Evolutionary conservation across 495 filamentous ascomycete genomes (phyloP).

Genomic region (Penicillium fimorum): DNA sequence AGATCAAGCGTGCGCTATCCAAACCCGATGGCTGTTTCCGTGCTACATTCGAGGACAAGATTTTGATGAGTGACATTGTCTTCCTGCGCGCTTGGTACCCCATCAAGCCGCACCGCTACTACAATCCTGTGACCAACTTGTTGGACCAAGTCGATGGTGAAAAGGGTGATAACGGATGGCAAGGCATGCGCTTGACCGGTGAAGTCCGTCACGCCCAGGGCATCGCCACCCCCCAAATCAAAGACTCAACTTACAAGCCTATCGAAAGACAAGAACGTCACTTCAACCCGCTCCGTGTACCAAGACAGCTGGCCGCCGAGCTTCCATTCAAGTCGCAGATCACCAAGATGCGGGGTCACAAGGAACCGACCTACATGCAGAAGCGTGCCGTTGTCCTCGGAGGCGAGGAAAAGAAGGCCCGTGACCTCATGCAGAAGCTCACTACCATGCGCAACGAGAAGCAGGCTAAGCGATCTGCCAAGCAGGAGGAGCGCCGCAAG

Average conservation of each 20-base stretch:
- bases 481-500: constrained; percentile 81
- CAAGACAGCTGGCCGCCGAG: constrained; percentile 75
- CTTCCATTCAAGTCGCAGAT: constrained; percentile 95
- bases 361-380: constrained; percentile 84
- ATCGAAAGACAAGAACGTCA: constrained; percentile 78
- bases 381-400: constrained; percentile 85
- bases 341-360: constrained; percentile 71
- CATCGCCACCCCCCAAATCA: constrained; percentile 71
- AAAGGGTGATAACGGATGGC: constrained; percentile 57
- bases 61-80: constrained; percentile 92
- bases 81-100: constrained; percentile 97
- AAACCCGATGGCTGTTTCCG: constrained; percentile 94
- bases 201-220: constrained; percentile 77
- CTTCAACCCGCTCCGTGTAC: constrained; percentile 93
- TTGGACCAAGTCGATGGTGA: constrained; percentile 49
- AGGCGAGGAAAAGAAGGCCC: constrained; percentile 81
- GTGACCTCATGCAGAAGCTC: constrained; percentile 91
- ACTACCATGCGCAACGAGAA: constrained; percentile 90
- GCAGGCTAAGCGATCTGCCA: constrained; percentile 69
- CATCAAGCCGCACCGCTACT: constrained; percentile 89
- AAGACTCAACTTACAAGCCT: constrained; percentile 77
- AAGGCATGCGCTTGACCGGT: constrained; percentile 91
- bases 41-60: constrained; percentile 97
- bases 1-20: constrained; percentile 89
- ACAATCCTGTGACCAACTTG: constrained; percentile 94